Percentiles rank a stretch among this genome's conserved stretches.
phyloP scores from a whole-genome alignment of 2,329 filamentous ascomycete genomes.

The Lachnellula cervina region DNA sequence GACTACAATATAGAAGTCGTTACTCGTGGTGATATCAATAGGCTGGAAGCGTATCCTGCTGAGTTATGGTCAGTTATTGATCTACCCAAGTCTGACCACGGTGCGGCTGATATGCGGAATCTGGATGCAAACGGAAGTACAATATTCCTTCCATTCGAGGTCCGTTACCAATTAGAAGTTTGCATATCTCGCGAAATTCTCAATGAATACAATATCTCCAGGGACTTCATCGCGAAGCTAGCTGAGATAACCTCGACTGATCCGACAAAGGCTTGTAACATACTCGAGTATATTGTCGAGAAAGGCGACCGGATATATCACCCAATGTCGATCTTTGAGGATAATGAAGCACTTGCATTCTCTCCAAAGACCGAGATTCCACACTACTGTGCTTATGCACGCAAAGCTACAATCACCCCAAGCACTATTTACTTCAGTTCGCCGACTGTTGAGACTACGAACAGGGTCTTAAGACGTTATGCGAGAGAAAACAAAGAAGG shows the following conservation, averaged over 20 bases:
- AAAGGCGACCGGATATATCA: slow-evolving; percentile 57
- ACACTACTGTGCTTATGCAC: slow-evolving; percentile 67
- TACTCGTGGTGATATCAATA: slow-evolving; percentile 38
- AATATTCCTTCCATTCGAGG: slow-evolving; percentile 56
- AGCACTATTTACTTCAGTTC: slow-evolving; percentile 75
- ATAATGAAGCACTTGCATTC: slow-evolving; percentile 45
- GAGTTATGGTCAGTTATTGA: slow-evolving; percentile 42
- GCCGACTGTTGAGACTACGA: slow-evolving; percentile 79
- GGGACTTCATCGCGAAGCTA: slow-evolving; percentile 63
- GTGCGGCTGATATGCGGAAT: slow-evolving; percentile 17
- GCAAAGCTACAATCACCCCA: slow-evolving; percentile 77
- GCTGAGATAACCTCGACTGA: slow-evolving; percentile 41
- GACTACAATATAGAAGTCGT: slow-evolving; percentile 67
- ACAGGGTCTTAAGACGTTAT: slow-evolving; percentile 76
- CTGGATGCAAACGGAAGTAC: slow-evolving; percentile 26
- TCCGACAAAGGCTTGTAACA: slow-evolving; percentile 49
- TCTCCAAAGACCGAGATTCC: slow-evolving; percentile 53
- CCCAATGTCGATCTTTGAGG: slow-evolving; percentile 66
- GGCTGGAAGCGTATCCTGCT: slow-evolving; percentile 32
- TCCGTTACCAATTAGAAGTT: slow-evolving; percentile 88
- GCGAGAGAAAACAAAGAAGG: slow-evolving; percentile 55
- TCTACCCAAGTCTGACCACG: slow-evolving; percentile 9
- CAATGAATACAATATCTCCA: slow-evolving; percentile 67
- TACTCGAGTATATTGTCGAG: slow-evolving; percentile 72
- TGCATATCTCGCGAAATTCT: slow-evolving; percentile 79